Base-by-base conservation (phyloP, 2,329 filamentous ascomycete species). In the Dryadomyces quercivorus region DNA sequence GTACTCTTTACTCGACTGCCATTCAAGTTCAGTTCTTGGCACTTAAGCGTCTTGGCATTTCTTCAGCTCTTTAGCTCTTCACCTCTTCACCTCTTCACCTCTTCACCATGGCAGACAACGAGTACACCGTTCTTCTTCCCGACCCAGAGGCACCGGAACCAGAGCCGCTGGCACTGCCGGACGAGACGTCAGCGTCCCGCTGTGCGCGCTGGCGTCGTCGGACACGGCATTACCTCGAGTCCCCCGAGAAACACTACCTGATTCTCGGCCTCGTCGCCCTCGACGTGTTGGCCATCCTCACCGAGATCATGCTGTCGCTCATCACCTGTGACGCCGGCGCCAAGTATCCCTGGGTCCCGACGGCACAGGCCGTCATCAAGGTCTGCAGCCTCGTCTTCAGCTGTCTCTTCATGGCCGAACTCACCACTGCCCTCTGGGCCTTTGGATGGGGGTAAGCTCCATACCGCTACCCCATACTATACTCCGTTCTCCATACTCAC, bases 401-500 rank as follows among this genome's bases (percentile, higher is more conserved):
- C 54, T 78, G 74, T 59, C 62, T 86, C 31, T 88, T 88, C 63
- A 72, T 87, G 70, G 60, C 75, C 0, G 85, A 88, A 66, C 66
- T 87, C 64, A 54, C 75, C 10, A 67, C 76, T 2, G 55, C 46
- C 34, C 65, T 85, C 2, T 80, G 80, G 70, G 79, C 79, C 3
- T 85, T 83, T 69, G 82, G 83, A 2, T 66, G 71, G 36, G 51
- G 48, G 52, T 51, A n/a, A 26, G 52, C 55, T 26, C 38, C 43
- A 50, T 46, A 54, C 26, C 31, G n/a, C n/a, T n/a, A n/a, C n/a
- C n/a, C n/a, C n/a, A n/a, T n/a, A n/a, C 44, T 50, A 48, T 49
- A 8, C 44, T 20, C 18, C 15, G 36, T n/a, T 40, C 9, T 52
- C 45, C 5, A 16, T 9, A 15, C 34, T 43, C 40, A 7, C 26